Percentiles rank a stretch among this genome's conserved stretches.
These are phyloP conservation scores for Lachnellula subtilissima DNA, from an alignment of 2,329 filamentous ascomycete genomes.

Conservation along the genomic window DNA sequence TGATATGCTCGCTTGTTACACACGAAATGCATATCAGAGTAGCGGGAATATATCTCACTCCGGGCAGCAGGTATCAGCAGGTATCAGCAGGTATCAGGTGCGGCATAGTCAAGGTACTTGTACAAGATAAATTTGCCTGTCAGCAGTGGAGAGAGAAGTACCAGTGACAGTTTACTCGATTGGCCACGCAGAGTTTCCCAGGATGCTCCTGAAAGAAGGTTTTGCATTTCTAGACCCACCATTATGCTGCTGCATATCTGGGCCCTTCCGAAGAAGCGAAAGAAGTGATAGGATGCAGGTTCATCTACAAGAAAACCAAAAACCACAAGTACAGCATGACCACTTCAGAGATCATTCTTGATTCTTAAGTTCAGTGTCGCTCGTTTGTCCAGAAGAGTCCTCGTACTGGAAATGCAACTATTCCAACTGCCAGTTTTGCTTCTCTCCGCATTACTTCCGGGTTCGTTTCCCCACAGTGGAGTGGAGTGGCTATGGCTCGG, in stretches of 20 bases:
- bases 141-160: neutral
- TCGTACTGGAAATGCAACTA: neutral
- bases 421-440: neutral
- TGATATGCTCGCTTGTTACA: conserved; percentile 6
- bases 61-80: neutral
- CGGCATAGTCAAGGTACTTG: neutral
- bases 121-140: neutral
- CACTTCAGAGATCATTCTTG: neutral
- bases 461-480: neutral
- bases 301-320: neutral
- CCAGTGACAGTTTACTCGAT: conserved; percentile 9
- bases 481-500: neutral
- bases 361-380: neutral
- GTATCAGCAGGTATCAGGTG: neutral
- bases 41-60: conserved; percentile 4
- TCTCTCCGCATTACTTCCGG: neutral
- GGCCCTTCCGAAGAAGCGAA: conserved; percentile 18
- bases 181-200: neutral
- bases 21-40: conserved; percentile 2
- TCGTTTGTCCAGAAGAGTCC: neutral
- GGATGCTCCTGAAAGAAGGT: neutral
- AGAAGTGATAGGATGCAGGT: conserved; percentile 3
- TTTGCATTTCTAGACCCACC: conserved; percentile 12
- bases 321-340: neutral
- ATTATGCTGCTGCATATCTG: conserved; percentile 13